Percentiles rank a stretch among this genome's conserved stretches.
These are phyloP conservation scores for Gracilariopsis chorda DNA, from an alignment of 23 red algal species.

Conservation along the genomic window DNA sequence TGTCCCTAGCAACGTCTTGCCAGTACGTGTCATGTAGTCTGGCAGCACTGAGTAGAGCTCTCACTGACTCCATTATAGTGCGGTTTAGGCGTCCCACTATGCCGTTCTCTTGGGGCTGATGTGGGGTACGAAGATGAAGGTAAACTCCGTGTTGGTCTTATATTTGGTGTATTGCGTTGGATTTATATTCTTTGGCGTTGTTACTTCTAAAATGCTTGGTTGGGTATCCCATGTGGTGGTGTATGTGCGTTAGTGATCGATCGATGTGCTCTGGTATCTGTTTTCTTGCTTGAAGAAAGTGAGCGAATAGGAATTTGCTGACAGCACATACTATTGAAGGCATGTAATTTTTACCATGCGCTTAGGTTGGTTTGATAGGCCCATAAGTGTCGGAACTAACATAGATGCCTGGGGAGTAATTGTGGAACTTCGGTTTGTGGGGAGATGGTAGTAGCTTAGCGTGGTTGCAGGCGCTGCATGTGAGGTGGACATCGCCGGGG, in stretches of 20 bases:
- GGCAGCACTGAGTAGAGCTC: background rate
- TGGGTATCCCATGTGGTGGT: background rate
- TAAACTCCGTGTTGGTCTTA: background rate
- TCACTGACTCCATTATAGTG: background rate
- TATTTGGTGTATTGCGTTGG: background rate
- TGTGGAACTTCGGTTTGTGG: too few species aligned
- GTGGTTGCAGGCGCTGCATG: background rate
- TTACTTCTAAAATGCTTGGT: background rate
- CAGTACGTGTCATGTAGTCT: background rate
- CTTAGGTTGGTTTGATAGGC: too few species aligned
- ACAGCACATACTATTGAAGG: background rate
- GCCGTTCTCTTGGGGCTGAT: constrained; percentile 12
- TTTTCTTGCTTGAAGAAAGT: background rate
- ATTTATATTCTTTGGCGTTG: background rate
- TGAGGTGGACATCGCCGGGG: background rate
- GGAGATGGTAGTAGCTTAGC: too few species aligned
- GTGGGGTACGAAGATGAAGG: background rate
- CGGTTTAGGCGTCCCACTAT: constrained; percentile 28
- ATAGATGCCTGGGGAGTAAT: too few species aligned
- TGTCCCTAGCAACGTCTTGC: background rate
- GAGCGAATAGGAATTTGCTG: background rate
- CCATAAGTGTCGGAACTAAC: too few species aligned
- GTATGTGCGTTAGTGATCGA: background rate
- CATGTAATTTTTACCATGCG: too few species aligned
- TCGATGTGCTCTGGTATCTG: background rate